phyloP scores from a whole-genome alignment of 495 filamentous ascomycete species.

The Recurvomyces mirabilis region DNA sequence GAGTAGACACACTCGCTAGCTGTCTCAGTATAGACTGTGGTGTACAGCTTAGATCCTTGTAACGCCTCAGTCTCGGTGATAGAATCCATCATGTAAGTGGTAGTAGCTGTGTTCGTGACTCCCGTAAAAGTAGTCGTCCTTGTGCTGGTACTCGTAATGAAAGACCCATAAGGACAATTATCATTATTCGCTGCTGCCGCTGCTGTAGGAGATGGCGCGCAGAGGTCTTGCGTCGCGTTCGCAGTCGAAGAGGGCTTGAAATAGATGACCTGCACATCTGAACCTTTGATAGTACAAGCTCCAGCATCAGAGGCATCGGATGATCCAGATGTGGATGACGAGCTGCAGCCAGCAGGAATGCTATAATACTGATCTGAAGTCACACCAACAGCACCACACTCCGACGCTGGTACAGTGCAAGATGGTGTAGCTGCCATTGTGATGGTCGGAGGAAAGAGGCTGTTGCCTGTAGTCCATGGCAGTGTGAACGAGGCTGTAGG shows the following conservation, averaged over 20 bases:
- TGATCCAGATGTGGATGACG: no score
- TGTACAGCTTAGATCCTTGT: neutral
- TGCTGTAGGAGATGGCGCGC: neutral
- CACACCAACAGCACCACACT: neutral
- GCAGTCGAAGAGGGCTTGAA: neutral
- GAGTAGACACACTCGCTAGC: neutral
- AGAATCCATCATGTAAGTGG: neutral
- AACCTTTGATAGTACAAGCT: conserved; percentile 7
- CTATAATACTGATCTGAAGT: neutral
- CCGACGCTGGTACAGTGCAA: neutral
- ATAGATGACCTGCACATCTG: neutral
- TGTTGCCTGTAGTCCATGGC: neutral
- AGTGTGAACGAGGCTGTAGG: neutral
- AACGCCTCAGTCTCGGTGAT: neutral
- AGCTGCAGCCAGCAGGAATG: no score
- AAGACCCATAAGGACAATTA: neutral
- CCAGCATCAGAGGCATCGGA: no score
- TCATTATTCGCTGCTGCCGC: no score
- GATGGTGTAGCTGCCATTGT: neutral
- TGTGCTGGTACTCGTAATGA: neutral
- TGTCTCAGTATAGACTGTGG: neutral
- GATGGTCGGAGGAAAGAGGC: neutral
- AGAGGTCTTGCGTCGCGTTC: neutral
- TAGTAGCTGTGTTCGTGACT: neutral
- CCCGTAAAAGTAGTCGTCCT: neutral